Conservation (phyloP, 148 eudicot genomes). For the Polygonum maritimum region DNA sequence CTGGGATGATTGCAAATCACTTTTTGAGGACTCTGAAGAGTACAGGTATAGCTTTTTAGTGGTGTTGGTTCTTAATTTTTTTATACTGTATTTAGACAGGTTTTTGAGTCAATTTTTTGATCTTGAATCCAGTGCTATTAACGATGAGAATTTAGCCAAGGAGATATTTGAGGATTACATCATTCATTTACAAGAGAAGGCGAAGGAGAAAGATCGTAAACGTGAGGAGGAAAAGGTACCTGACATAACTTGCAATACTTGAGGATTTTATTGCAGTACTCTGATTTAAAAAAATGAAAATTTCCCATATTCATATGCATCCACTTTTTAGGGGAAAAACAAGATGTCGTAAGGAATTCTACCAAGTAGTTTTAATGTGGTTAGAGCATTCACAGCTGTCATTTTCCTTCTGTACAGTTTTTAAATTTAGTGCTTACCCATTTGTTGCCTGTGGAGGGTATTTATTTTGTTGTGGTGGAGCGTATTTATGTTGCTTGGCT, state of each 20-base stretch:
- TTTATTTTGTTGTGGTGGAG: not conserved
- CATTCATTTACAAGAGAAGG: slow-evolving; percentile 64
- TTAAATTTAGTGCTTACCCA: not conserved
- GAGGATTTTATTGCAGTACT: not conserved
- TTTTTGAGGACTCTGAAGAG: slow-evolving; percentile 80
- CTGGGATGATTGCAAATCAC: slow-evolving; percentile 76
- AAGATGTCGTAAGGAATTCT: not conserved
- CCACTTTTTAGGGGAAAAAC: not conserved
- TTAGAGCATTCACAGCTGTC: not conserved
- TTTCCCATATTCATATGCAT: not conserved
- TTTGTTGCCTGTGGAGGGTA: not conserved
- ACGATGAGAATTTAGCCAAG: slow-evolving; percentile 56
- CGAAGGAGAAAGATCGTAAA: slow-evolving; percentile 86
- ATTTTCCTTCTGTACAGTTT: not conserved
- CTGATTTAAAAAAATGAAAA: not conserved
- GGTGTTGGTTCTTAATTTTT: not conserved
- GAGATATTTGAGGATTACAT: slow-evolving; percentile 73
- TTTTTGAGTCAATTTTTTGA: not conserved
- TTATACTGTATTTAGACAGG: not conserved
- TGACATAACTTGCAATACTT: not conserved
- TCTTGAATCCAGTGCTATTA: slow-evolving; percentile 43
- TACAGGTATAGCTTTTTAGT: slow-evolving; percentile 42
- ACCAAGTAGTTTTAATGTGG: not conserved
- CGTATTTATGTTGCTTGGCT: not conserved
- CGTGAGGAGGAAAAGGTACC: slow-evolving; percentile 95